phyloP scores from a whole-genome alignment of 2,329 filamentous ascomycete species.

The Diaporthe helianthi region DNA sequence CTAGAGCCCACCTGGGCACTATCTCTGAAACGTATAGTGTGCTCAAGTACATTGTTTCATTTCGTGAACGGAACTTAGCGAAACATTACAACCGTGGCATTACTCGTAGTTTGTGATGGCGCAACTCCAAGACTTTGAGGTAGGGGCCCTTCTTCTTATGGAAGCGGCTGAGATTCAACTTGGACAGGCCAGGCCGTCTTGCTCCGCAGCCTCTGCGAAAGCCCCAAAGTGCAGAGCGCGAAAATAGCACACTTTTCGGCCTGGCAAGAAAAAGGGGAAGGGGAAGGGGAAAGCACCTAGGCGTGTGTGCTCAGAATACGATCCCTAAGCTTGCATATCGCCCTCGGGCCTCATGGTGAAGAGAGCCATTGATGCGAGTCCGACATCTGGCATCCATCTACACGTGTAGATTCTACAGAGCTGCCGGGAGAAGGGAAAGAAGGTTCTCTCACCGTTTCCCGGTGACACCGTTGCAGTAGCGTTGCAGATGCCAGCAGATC shows the following conservation, averaged over 20 bases:
- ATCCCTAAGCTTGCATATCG: neutral
- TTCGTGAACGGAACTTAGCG: constrained; percentile 3
- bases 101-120: constrained; percentile 4
- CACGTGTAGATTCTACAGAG: too few relatives aligned
- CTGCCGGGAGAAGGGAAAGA: neutral
- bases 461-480: constrained; percentile 25
- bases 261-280: neutral
- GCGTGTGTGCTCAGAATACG: neutral
- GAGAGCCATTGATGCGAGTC: neutral
- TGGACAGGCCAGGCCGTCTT: too few relatives aligned
- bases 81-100: neutral
- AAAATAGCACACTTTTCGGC: neutral
- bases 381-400: too few relatives aligned
- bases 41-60: constrained; percentile 14
- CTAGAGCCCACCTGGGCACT: constrained; percentile 4
- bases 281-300: neutral
- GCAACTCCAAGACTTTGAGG: neutral
- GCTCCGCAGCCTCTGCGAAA: neutral
- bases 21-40: constrained; percentile 6
- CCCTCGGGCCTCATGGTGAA: neutral
- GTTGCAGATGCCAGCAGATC: constrained; percentile 23
- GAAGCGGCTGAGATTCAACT: neutral
- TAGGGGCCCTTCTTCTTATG: neutral
- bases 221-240: neutral
- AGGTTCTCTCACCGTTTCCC: constrained; percentile 21